These are phyloP conservation scores for Aspergillus eucalypticola DNA, from an alignment of 2,329 filamentous ascomycete species.

Conservation along the genomic window DNA sequence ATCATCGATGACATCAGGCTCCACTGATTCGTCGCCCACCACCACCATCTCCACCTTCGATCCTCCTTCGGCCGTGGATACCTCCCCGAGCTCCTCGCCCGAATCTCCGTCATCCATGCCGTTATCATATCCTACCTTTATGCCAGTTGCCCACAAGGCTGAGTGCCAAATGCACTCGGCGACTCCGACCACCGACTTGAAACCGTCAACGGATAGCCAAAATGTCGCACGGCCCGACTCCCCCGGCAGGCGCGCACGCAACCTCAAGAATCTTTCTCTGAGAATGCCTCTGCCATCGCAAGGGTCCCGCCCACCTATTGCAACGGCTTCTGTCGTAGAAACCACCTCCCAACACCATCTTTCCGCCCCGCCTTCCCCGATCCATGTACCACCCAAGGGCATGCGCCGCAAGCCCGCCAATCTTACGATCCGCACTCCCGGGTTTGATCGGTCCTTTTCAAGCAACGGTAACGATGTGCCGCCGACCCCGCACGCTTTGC, in stretches of 20 bases:
- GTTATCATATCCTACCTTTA: slow-evolving; percentile 46
- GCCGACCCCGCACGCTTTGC: slow-evolving; percentile 58
- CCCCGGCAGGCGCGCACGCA: slow-evolving; percentile 51
- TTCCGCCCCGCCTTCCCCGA: slow-evolving; percentile 58
- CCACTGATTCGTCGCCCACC: slow-evolving; percentile 90
- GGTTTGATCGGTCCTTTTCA: slow-evolving; percentile 52
- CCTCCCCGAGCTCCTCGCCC: slow-evolving; percentile 87
- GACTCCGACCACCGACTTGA: slow-evolving; percentile 30
- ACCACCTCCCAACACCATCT: slow-evolving; percentile 39
- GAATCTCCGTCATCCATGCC: slow-evolving; percentile 81
- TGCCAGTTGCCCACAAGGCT: slow-evolving; percentile 30
- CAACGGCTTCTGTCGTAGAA: slow-evolving; percentile 52
- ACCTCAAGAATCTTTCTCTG: slow-evolving; percentile 65
- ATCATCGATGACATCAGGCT: slow-evolving; percentile 63
- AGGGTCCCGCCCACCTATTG: slow-evolving; percentile 47
- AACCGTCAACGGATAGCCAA: slow-evolving; percentile 24
- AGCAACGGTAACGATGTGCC: slow-evolving; percentile 53
- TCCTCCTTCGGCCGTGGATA: slow-evolving; percentile 84
- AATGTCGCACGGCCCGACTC: slow-evolving; percentile 44
- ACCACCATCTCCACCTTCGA: slow-evolving; percentile 92
- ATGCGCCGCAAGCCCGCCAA: slow-evolving; percentile 59
- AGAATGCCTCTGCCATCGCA: slow-evolving; percentile 55
- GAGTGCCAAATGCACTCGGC: slow-evolving; percentile 28
- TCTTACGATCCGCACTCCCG: slow-evolving; percentile 60
- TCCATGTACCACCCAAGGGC: slow-evolving; percentile 57